Evolutionary conservation across 164 flowering plant species (phyloP).

Genomic region (Echeveria elegans): DNA sequence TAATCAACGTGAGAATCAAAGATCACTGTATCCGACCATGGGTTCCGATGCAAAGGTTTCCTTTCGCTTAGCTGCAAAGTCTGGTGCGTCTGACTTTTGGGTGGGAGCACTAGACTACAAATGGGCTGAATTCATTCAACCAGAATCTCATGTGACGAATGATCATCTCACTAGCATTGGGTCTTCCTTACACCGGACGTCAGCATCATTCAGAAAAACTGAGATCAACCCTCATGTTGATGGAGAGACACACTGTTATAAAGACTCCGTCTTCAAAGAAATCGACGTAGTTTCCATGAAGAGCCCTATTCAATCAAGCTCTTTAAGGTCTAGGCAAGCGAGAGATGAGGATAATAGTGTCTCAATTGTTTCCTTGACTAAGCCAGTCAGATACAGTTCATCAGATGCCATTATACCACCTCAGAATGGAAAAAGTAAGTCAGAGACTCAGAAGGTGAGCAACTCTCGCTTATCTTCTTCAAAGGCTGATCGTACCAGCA

Average conservation of each 20-base stretch:
- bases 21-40: slow-evolving; percentile 17
- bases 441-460: neutral
- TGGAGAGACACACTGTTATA: slow-evolving; percentile 15
- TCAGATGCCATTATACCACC: slow-evolving; percentile 10
- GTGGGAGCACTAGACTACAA: slow-evolving; percentile 22
- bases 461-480: neutral
- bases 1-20: slow-evolving; percentile 10
- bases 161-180: slow-evolving; percentile 19
- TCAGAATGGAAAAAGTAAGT: neutral
- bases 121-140: slow-evolving; percentile 15
- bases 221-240: slow-evolving; percentile 6
- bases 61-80: slow-evolving; percentile 17
- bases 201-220: slow-evolving; percentile 18
- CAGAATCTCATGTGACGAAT: slow-evolving; percentile 14
- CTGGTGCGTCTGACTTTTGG: slow-evolving; percentile 28
- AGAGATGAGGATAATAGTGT: slow-evolving; percentile 9
- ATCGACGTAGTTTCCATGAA: slow-evolving; percentile 6
- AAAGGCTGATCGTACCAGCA: neutral
- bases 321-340: slow-evolving; percentile 12
- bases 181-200: slow-evolving; percentile 22
- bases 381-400: slow-evolving; percentile 17
- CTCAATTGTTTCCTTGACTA: slow-evolving; percentile 12
- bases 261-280: slow-evolving; percentile 16
- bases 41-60: slow-evolving; percentile 13
- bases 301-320: slow-evolving; percentile 11